Base-by-base conservation (phyloP, 192 early-diverging fungal species). In the Coemansia javaensis region DNA sequence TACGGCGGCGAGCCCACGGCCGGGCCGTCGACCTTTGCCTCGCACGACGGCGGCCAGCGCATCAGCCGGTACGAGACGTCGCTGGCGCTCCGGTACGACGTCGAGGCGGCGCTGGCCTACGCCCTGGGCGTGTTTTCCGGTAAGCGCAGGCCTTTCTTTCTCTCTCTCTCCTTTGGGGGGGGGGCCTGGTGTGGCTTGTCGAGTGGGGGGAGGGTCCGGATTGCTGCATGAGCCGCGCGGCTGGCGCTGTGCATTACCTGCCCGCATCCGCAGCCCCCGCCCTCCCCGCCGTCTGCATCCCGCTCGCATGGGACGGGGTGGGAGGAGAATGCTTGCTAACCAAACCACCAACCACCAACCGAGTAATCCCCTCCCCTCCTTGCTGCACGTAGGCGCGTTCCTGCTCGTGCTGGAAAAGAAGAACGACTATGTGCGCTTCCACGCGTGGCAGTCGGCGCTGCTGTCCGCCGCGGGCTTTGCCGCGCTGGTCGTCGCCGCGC, bases 31-130 rank as follows among this genome's bases (percentile, higher is more conserved):
- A 71, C 67, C 21, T 71, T 71, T 17, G 59, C 53, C 40, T 71
- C 67, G 12, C 67, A 71, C 44, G 63, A 73, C 32, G 69, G 63
- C 21, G 69, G 69, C 32, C 69, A 73, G 63, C 74, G 85, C 21
- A 81, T 90, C n/a, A 90, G 87, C 59, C 85, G 86, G 51, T 90
- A 88, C 55, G 85, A 90, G 44, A 90, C 89, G 16, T 71, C 59
- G 30, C 59, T 87, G 32, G 65, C 79, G 16, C 65, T 85, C 32
- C 78, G 86, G 12, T 77, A 85, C 31, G 86, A 90, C 61, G 76
- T 89, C 40, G 85, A 87, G 66, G 86, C 89, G 3, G 78, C 84
- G 17, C 44, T 84, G 34, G 77, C 82, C 11, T 90, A 90, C 55
- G 61, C 66, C 0, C 52, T 90, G 11, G 81, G 82, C 21, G 68